Percentiles rank a stretch among this genome's conserved stretches.
These are phyloP conservation scores for Trichomonascaceae sp. DNA, from an alignment of 1,139 yeast species.

Conservation along the genomic window DNA sequence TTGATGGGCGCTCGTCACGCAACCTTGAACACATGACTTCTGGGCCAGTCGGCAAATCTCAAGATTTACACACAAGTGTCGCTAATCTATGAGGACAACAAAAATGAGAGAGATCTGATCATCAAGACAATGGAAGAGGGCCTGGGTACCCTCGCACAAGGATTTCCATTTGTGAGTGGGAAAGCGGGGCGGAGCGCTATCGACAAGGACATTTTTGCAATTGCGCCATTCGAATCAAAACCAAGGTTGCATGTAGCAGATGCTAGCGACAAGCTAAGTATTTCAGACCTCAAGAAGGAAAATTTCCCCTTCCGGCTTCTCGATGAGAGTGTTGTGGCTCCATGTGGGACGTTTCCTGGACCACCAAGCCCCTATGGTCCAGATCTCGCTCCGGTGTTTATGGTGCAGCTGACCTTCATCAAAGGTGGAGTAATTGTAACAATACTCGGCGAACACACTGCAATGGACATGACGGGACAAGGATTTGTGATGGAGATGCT, in stretches of 20 bases:
- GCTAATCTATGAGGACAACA: constrained; percentile 2
- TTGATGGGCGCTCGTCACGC: too few relatives aligned
- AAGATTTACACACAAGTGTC: constrained; percentile 8
- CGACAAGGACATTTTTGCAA: constrained; percentile 4
- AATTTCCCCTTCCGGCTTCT: constrained; percentile 9
- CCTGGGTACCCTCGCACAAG: constrained; percentile 5
- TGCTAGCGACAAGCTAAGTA: constrained; percentile 5
- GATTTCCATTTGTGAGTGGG: constrained; percentile 11
- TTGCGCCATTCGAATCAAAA: constrained; percentile 2
- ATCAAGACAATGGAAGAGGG: constrained; percentile 5
- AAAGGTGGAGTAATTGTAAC: constrained; percentile 9
- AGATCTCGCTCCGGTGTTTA: constrained; percentile 6
- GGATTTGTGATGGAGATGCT: constrained; percentile 6
- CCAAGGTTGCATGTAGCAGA: constrained; percentile 8
- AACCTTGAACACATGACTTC: too few relatives aligned
- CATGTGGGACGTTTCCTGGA: constrained; percentile 7
- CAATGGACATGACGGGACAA: constrained; percentile 11
- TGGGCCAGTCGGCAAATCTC: constrained; percentile 7
- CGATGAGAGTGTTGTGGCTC: constrained; percentile 9
- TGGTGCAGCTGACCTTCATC: constrained; percentile 9
- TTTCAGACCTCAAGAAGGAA: constrained; percentile 5
- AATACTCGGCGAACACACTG: constrained; percentile 9
- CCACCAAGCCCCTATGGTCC: background rate
- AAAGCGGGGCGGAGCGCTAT: constrained; percentile 6
- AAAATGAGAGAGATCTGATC: constrained; percentile 1